Conservation (phyloP, 2,329 filamentous ascomycete genomes). For the Sporothrix sp. region DNA sequence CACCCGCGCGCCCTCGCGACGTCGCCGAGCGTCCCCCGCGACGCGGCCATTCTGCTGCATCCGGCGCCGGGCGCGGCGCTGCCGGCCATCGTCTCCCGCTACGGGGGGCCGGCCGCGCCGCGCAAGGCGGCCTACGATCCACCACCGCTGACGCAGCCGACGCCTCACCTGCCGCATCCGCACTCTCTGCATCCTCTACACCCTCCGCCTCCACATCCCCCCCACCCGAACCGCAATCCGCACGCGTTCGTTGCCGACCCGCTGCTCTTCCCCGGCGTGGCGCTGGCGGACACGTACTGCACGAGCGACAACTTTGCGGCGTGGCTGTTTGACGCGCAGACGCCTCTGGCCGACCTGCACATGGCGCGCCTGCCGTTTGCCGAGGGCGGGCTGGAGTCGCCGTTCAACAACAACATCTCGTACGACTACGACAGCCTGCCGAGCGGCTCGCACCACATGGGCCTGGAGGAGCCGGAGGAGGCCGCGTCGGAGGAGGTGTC, state of each 20-base stretch:
- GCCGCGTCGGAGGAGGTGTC: no score
- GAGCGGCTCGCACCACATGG: slow-evolving; percentile 37
- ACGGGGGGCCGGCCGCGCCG: slow-evolving; percentile 28
- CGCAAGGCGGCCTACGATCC: no score
- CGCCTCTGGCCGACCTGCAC: slow-evolving; percentile 32
- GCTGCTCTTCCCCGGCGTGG: slow-evolving; percentile 27
- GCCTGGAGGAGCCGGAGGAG: no score
- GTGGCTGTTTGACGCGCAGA: slow-evolving; percentile 42
- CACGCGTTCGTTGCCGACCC: no score
- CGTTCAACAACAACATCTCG: slow-evolving; percentile 41
- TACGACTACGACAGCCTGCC: slow-evolving; percentile 43
- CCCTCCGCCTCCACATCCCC: no score
- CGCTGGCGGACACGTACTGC: slow-evolving; percentile 27
- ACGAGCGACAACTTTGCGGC: slow-evolving; percentile 36
- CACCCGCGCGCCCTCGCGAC: slow-evolving; percentile 5
- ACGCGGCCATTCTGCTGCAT: slow-evolving; percentile 37
- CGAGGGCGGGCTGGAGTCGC: slow-evolving; percentile 40
- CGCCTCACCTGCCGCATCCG: no score
- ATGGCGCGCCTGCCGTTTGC: slow-evolving; percentile 37
- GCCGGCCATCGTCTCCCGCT: slow-evolving; percentile 26
- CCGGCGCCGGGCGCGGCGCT: slow-evolving; percentile 29
- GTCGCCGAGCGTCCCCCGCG: slow-evolving; percentile 31
- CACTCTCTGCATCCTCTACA: no score
- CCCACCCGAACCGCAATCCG: no score
- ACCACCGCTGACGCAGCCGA: no score